Base-by-base conservation (phyloP, 116 monocot genomes). In the Dioscorea cayenensis region DNA sequence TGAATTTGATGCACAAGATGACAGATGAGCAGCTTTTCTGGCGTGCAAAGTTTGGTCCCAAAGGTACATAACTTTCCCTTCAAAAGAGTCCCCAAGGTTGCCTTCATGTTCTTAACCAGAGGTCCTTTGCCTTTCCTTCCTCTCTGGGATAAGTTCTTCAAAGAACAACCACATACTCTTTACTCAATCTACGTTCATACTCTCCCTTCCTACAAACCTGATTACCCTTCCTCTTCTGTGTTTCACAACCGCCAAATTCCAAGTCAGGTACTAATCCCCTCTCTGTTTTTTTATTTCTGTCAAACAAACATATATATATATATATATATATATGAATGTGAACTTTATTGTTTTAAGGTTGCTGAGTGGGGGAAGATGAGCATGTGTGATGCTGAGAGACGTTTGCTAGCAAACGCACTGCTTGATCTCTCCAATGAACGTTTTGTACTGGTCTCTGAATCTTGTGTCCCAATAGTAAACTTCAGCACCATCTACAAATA, bases 1-100 rank as follows among this genome's bases (percentile, higher is more conserved):
- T 72, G 8, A 79, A 20, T 19, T 35, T 75, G 75, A 78, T 68
- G 81, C 86, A 89, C 66, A 79, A 72, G 61, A 83, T 89, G 89
- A 89, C 43, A 19, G 89, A 89, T 6, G 78, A 78, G 20, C 78
- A 89, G 80, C 74, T 89, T 10, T 75, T 89, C 17, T 83, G 89
- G 86, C 60, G 70, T 3, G 89, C 86, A 23, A 23, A 78, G 76
- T 13, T 68, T 83, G 36, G 78, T 66, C 36, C 83, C 89, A 1
- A 51, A 76, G 58, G 65, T 80, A 21, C 67, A 66, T 17, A 68
- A 76, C 23, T 84, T 70, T 70, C 79, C 84, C 0, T 77, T 72
- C 60, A 65, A 73, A 38, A 71, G 84, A 64, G 66, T 70, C 3
- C 79, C 76, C 0, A 84, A 79, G 70, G 36, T 84, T 6, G 84